Conservation (phyloP, 1,284 basidiomycete genomes). For the Apiotrichum mycotoxinovorans region DNA sequence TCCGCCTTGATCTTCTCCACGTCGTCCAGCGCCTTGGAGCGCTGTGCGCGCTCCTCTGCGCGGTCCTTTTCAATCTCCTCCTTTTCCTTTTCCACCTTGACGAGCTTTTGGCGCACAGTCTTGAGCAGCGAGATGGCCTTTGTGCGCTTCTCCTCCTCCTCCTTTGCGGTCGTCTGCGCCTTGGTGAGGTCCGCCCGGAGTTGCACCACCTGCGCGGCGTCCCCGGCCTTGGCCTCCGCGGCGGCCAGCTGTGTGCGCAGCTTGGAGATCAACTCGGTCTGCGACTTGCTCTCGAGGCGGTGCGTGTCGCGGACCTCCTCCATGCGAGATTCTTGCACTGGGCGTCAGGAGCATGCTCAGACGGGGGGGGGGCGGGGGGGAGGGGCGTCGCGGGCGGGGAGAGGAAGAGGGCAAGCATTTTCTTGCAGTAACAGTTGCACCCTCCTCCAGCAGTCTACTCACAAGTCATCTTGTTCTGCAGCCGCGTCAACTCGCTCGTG, state of each 20-base stretch:
- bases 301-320: constrained; percentile 80
- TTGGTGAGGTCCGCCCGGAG: constrained; percentile 63
- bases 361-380: too few relatives aligned
- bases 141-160: constrained; percentile 92
- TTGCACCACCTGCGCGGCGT: constrained; percentile 57
- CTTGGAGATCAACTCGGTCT: constrained; percentile 66
- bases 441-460: constrained; percentile 33
- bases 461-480: constrained; percentile 70
- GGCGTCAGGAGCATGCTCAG: background rate
- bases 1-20: constrained; percentile 55
- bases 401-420: too few relatives aligned
- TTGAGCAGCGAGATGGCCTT: constrained; percentile 87
- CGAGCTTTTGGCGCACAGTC: constrained; percentile 84
- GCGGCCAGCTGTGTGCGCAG: constrained; percentile 66
- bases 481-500: constrained; percentile 61
- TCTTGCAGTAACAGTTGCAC: too few relatives aligned
- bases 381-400: background rate
- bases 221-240: constrained; percentile 57
- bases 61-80: constrained; percentile 63
- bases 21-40: constrained; percentile 49
- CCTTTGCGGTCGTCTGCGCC: constrained; percentile 64
- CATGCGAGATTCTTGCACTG: constrained; percentile 77
- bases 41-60: constrained; percentile 65
- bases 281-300: constrained; percentile 69
- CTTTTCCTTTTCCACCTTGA: constrained; percentile 86